Evolutionary conservation across 805 yeast genomes (phyloP).

Genomic region (Brettanomyces bruxellensis): DNA sequence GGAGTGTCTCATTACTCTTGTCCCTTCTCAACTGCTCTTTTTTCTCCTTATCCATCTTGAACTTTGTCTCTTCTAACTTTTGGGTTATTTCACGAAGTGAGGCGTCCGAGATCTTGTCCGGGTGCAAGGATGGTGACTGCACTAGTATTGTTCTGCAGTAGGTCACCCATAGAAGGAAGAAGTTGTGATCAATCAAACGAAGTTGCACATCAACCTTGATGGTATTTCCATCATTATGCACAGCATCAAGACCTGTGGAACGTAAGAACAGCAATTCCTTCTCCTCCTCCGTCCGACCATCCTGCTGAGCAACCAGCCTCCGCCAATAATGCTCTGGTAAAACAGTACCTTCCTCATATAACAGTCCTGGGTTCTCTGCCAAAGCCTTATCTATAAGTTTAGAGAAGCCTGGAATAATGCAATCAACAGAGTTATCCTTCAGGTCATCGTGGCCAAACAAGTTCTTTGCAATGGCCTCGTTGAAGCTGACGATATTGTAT

Average conservation of each 20-base stretch:
- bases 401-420: conserved; percentile 55
- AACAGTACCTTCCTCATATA: conserved; percentile 56
- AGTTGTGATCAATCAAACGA: conserved; percentile 52
- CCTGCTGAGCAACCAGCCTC: conserved; percentile 41
- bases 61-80: background rate
- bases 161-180: conserved; percentile 75
- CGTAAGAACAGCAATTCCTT: conserved; percentile 44
- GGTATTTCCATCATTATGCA: conserved; percentile 58
- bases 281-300: conserved; percentile 24
- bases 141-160: conserved; percentile 44
- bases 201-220: conserved; percentile 73
- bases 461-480: conserved; percentile 69
- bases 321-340: conserved; percentile 89
- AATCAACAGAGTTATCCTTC: conserved; percentile 40
- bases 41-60: background rate
- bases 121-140: background rate
- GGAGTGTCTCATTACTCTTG: background rate
- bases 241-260: conserved; percentile 60
- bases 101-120: background rate
- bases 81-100: conserved; percentile 1
- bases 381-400: conserved; percentile 35
- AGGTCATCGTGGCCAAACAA: conserved; percentile 61
- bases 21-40: background rate
- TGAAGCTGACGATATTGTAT: conserved; percentile 57
- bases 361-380: conserved; percentile 29